phyloP scores from a whole-genome alignment of 805 yeast genomes.

The Priceomyces castillae region DNA sequence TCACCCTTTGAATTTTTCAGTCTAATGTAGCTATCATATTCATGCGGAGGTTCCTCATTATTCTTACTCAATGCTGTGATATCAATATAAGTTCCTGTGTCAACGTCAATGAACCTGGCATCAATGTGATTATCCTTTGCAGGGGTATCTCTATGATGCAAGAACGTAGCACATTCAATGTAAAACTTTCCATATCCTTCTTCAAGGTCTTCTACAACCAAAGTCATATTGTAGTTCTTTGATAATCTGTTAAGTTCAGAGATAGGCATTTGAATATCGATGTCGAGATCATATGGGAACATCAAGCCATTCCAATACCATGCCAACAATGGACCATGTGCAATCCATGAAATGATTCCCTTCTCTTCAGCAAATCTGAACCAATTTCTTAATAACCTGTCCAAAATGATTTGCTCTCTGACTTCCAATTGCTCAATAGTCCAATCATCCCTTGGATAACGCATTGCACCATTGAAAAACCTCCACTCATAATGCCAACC shows the following conservation, averaged over 20 bases:
- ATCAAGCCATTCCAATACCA: slow-evolving; percentile 28
- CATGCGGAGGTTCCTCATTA: slow-evolving; percentile 18
- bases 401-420: slow-evolving; percentile 20
- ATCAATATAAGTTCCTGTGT: slow-evolving; percentile 56
- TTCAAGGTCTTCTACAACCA: slow-evolving; percentile 24
- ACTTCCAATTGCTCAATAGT: slow-evolving; percentile 20
- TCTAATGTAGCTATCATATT: slow-evolving; percentile 17
- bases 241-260: slow-evolving; percentile 20
- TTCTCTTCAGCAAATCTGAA: slow-evolving; percentile 22
- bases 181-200: slow-evolving; percentile 22
- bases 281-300: slow-evolving; percentile 25
- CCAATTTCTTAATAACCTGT: slow-evolving; percentile 22
- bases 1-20: slow-evolving; percentile 17
- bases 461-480: slow-evolving; percentile 55
- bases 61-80: slow-evolving; percentile 42
- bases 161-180: slow-evolving; percentile 22
- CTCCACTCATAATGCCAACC: slow-evolving; percentile 59
- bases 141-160: slow-evolving; percentile 22
- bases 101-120: slow-evolving; percentile 54
- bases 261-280: slow-evolving; percentile 26
- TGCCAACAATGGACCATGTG: slow-evolving; percentile 23
- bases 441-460: slow-evolving; percentile 35
- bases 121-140: slow-evolving; percentile 24
- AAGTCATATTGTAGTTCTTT: slow-evolving; percentile 20
- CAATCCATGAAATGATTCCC: slow-evolving; percentile 24